phyloP scores from a whole-genome alignment of 768 basidiomycete species.

The Kwoniella europaea region DNA sequence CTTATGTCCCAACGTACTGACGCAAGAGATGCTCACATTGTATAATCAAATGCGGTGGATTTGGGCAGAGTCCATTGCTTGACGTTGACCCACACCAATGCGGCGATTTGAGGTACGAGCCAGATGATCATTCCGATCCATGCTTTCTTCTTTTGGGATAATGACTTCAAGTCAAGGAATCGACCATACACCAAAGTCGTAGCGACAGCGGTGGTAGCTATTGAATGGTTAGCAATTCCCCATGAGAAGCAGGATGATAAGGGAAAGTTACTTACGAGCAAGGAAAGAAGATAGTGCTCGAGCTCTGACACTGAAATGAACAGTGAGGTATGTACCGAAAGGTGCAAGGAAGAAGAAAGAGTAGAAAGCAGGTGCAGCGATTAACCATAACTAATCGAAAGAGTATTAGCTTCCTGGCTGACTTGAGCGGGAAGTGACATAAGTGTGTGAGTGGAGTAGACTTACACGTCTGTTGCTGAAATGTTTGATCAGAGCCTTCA shows the following conservation, averaged over 20 bases:
- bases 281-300: constrained; percentile 41
- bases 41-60: neutral
- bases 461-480: constrained; percentile 18
- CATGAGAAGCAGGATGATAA: too few relatives aligned
- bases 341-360: constrained; percentile 38
- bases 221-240: too few relatives aligned
- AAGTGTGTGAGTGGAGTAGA: neutral
- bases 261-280: constrained; percentile 26
- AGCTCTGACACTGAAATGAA: constrained; percentile 33
- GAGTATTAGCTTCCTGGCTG: too few relatives aligned
- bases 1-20: constrained; percentile 8
- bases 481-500: constrained; percentile 23
- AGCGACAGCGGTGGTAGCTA: constrained; percentile 32
- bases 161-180: constrained; percentile 34
- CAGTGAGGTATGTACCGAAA: constrained; percentile 31
- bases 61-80: constrained; percentile 9
- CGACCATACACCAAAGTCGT: constrained; percentile 25
- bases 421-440: too few relatives aligned
- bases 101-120: constrained; percentile 31
- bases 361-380: constrained; percentile 33
- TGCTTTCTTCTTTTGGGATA: constrained; percentile 24
- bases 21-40: neutral
- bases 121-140: constrained; percentile 29
- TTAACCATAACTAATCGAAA: constrained; percentile 16
- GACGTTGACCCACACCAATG: constrained; percentile 41